Evolutionary conservation across 768 basidiomycete species (phyloP).

Genomic region (Russula compacta): DNA sequence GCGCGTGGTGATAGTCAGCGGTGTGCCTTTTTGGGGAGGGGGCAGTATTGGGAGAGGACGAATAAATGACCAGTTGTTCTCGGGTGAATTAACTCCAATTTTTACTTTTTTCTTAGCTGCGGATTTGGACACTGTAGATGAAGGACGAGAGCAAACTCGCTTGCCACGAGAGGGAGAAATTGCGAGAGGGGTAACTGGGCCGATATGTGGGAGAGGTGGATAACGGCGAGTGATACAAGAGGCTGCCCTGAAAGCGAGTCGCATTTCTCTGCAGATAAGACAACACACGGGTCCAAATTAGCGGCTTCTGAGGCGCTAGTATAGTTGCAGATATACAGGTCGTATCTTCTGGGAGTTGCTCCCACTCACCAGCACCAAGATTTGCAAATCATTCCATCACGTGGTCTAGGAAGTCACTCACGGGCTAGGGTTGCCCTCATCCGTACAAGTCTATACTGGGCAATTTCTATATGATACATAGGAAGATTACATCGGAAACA

Average conservation of each 20-base stretch:
- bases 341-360: too few species aligned
- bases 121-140: not conserved
- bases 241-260: not conserved
- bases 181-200: not conserved
- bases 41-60: conserved; percentile 2
- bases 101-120: not conserved
- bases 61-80: not conserved
- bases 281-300: not conserved
- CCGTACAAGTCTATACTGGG: not conserved
- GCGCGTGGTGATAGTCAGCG: not conserved
- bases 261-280: not conserved
- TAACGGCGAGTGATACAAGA: not conserved
- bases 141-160: not conserved
- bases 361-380: too few species aligned
- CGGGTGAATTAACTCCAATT: too few species aligned
- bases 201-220: not conserved
- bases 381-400: not conserved
- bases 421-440: too few species aligned
- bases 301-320: not conserved
- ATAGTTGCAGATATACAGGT: not conserved
- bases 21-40: not conserved
- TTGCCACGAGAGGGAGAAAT: not conserved
- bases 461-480: conserved; percentile 4
- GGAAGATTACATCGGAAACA: not conserved
- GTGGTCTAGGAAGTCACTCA: not conserved